These are phyloP conservation scores for Posidonia australis DNA, from an alignment of 106 monocot genomes.

Conservation along the genomic window DNA sequence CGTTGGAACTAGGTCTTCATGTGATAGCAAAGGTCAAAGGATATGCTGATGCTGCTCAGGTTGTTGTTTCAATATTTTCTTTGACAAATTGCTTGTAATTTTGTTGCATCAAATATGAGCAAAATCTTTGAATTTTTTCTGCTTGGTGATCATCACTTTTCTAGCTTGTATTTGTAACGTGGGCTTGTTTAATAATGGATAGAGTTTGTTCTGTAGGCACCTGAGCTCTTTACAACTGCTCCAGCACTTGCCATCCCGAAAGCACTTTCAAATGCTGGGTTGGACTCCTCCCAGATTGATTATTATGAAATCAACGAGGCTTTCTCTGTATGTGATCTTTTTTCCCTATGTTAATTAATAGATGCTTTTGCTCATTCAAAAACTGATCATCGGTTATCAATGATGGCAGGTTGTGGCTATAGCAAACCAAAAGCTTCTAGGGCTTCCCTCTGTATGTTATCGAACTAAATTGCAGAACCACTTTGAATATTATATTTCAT, in stretches of 20 bases:
- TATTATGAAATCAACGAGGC: constrained; percentile 99
- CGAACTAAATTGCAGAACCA: neutral
- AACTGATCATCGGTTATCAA: constrained; percentile 7
- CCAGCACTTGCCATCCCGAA: constrained; percentile 93
- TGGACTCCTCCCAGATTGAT: constrained; percentile 82
- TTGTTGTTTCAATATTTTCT: constrained; percentile 9
- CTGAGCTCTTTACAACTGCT: constrained; percentile 89
- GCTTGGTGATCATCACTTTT: too few relatives aligned
- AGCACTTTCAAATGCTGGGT: constrained; percentile 77
- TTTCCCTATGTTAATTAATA: neutral
- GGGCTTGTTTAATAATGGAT: neutral
- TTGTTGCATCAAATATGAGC: too few relatives aligned
- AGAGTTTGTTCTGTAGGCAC: constrained; percentile 43
- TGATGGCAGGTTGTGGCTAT: constrained; percentile 78
- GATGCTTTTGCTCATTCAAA: neutral
- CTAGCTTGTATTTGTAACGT: neutral
- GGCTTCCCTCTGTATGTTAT: constrained; percentile 58
- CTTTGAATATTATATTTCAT: neutral
- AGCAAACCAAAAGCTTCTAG: constrained; percentile 96
- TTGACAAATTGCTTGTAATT: neutral
- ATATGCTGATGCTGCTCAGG: constrained; percentile 96
- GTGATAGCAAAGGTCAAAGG: constrained; percentile 82
- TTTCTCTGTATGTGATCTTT: constrained; percentile 59
- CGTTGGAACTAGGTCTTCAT: constrained; percentile 65
- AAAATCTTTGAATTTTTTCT: too few relatives aligned